Base-by-base conservation (phyloP, 2,329 filamentous ascomycete species). In the Trichoderma atroviride region DNA sequence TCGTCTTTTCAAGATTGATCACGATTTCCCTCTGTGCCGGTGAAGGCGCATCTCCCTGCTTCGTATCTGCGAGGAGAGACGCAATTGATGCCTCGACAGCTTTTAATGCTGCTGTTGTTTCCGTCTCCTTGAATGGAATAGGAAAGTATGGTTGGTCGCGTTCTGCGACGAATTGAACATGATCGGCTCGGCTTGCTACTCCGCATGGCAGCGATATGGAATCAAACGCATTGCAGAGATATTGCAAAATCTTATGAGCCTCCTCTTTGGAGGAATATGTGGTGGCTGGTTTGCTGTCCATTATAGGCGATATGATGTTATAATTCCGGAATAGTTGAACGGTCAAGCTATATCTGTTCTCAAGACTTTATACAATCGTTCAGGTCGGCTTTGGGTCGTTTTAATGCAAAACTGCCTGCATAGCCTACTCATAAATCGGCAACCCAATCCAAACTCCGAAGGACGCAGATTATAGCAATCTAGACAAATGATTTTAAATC, bases 121-220 rank as follows among this genome's bases (percentile, higher is more conserved):
- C 83, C 0, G 81, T 83, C 72, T 84, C 82, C 58, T 84, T 83
- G 73, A 84, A 83, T 0, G 83, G 83, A 14, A 83, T 83, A 0
- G 82, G 82, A 37, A 84, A 84, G 71, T 83, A 84, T 0, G 81
- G 79, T 62, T 71, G 72, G 71, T 83, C 79, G 19, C 76, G 76
- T 4, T 73, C 70, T 14, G 78, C 77, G 0, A 76, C 77, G 63
- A 83, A 81, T 1, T 73, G 70, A n/a, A 81, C 74, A 43, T 74
- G 69, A 33, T 33, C 70, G 72, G 7, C 77, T 72, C 11, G 69
- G 72, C 24, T 71, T 70, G 16, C 64, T 14, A 79, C 73, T 53
- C 71, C 75, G 1, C 72, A 64, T 4, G 81, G 78, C 0, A 81
- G 72, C 0, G 78, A 75, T 11, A 70, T 59, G 9, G 72, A 62